Conservation (phyloP, 129 eudicot genomes). For the Artemisia annua region DNA sequence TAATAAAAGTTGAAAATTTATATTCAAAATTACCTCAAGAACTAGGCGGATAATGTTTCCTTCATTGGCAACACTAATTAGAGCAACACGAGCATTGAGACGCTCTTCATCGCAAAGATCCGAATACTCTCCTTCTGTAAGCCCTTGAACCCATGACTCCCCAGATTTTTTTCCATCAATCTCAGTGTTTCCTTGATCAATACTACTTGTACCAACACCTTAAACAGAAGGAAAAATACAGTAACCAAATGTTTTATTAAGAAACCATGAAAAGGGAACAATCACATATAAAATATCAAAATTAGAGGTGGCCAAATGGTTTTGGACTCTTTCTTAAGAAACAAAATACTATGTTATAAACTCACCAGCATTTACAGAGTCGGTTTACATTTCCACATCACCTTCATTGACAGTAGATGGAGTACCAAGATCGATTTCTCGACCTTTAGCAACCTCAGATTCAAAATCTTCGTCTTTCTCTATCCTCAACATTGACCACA, state of each 20-base stretch:
- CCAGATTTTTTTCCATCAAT: conserved; percentile 84
- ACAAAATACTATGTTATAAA: neutral
- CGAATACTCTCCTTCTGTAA: conserved; percentile 89
- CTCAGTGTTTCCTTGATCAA: conserved; percentile 60
- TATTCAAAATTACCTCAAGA: conserved; percentile 63
- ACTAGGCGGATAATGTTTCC: conserved; percentile 76
- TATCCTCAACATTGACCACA: conserved; percentile 70
- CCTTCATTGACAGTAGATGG: conserved; percentile 40
- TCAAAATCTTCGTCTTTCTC: conserved; percentile 85
- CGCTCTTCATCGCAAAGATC: conserved; percentile 90
- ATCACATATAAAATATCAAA: no score
- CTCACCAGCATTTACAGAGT: conserved; percentile 40
- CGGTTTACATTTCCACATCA: conserved; percentile 36
- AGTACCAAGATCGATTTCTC: conserved; percentile 69
- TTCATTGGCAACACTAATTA: conserved; percentile 86
- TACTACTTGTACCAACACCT: conserved; percentile 36
- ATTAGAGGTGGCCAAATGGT: no score
- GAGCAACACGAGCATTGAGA: conserved; percentile 82
- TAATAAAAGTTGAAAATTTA: neutral
- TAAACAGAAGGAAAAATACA: neutral
- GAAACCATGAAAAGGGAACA: neutral
- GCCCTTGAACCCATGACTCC: conserved; percentile 88
- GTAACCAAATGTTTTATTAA: neutral
- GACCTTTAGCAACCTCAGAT: conserved; percentile 73
- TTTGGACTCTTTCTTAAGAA: no score